These are phyloP conservation scores for Zasmidium angulare DNA, from an alignment of 2,329 filamentous ascomycete genomes.

Conservation along the genomic window DNA sequence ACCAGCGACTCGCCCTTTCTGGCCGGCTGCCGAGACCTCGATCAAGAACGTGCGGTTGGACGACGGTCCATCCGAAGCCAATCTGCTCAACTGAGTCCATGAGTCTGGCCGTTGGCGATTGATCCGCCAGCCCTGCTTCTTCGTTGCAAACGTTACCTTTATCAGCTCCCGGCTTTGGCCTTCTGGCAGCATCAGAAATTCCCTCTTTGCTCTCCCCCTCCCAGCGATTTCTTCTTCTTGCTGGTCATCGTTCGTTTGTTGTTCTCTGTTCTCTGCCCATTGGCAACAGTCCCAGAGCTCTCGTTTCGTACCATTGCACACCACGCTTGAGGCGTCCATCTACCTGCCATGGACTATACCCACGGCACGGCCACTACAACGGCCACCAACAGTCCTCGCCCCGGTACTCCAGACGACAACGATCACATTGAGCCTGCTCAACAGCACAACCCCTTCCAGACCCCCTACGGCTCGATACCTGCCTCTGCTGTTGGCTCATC, in stretches of 20 bases:
- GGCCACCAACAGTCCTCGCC: conserved; percentile 37
- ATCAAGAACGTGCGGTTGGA: not conserved
- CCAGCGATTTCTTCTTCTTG: not conserved
- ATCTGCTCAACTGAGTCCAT: not conserved
- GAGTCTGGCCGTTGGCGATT: not conserved
- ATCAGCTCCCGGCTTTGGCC: not conserved
- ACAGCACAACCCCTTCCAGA: conserved; percentile 36
- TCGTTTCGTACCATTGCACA: not conserved
- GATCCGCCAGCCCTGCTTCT: not conserved
- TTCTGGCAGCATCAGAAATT: not conserved
- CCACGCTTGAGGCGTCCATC: not conserved
- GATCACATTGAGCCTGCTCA: conserved; percentile 33
- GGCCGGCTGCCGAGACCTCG: not conserved
- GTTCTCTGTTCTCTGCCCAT: not conserved
- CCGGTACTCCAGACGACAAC: conserved; percentile 38
- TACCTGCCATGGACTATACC: conserved; percentile 27
- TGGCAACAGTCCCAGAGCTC: not conserved
- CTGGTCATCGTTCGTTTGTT: not conserved
- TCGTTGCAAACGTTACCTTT: not conserved
- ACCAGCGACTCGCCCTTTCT: not conserved
- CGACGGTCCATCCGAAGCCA: conserved; percentile 1
- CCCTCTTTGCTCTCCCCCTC: not conserved
- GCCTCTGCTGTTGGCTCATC: conserved; percentile 44
- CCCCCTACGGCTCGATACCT: conserved; percentile 46
- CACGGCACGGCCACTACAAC: conserved; percentile 30